phyloP scores from a whole-genome alignment of 768 basidiomycete genomes.

The Flagelloscypha sp. region DNA sequence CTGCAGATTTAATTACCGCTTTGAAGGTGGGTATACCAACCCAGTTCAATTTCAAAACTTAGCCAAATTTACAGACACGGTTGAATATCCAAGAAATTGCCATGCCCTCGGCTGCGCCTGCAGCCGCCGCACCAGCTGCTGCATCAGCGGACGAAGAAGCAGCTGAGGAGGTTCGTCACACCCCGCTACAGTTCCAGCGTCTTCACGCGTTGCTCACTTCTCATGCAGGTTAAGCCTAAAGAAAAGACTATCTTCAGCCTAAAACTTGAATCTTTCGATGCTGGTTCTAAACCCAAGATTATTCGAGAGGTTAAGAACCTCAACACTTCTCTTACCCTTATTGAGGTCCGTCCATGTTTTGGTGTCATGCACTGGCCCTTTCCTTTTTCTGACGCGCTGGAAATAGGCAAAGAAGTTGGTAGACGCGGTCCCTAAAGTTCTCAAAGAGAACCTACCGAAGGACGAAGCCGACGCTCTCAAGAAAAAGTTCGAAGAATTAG shows the following conservation, averaged over 20 bases:
- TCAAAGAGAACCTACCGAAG: slow-evolving; percentile 93
- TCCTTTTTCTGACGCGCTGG: slow-evolving; percentile 1
- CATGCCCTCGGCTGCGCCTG: slow-evolving; percentile 69
- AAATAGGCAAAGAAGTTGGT: slow-evolving; percentile 97
- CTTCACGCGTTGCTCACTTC: too few species aligned
- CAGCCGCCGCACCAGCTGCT: slow-evolving; percentile 46
- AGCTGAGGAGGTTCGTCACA: slow-evolving; percentile 49
- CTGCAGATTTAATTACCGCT: slow-evolving; percentile 85
- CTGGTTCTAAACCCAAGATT: slow-evolving; percentile 88
- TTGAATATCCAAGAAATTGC: slow-evolving; percentile 98
- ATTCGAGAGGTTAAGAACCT: slow-evolving; percentile 96
- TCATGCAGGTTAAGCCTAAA: slow-evolving; percentile 80
- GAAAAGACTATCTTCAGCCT: slow-evolving; percentile 98
- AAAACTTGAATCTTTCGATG: slow-evolving; percentile 90
- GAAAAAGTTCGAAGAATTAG: slow-evolving; percentile 81
- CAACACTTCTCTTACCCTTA: slow-evolving; percentile 91
- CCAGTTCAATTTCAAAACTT: background rate
- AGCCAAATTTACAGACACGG: slow-evolving; percentile 47
- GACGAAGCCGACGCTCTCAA: slow-evolving; percentile 97
- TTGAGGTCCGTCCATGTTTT: slow-evolving; percentile 63
- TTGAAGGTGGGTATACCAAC: slow-evolving; percentile 60
- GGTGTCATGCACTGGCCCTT: slow-evolving; percentile 1
- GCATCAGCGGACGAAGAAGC: slow-evolving; percentile 53
- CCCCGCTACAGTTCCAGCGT: too few species aligned
- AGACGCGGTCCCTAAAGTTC: slow-evolving; percentile 82